phyloP scores from a whole-genome alignment of 768 basidiomycete genomes.

The Leccinellum luteum region DNA sequence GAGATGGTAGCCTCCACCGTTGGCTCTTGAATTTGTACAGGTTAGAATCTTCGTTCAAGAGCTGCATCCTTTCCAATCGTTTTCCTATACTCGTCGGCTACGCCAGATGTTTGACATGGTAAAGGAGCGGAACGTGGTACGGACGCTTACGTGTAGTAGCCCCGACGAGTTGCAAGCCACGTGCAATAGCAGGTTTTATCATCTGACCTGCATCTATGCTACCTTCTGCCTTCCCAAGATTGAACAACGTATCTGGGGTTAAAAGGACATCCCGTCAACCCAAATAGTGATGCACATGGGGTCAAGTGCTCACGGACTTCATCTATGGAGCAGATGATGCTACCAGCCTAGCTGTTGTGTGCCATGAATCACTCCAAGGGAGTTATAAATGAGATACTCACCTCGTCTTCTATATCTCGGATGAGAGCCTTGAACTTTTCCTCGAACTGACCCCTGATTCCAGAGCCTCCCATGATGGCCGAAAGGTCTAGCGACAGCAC shows the following conservation, averaged over 20 bases:
- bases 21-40: slow-evolving; percentile 85
- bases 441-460: slow-evolving; percentile 90
- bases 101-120: background rate
- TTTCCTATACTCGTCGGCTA: slow-evolving; percentile 83
- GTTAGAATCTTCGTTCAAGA: slow-evolving; percentile 88
- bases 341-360: slow-evolving; percentile 47
- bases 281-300: background rate
- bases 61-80: slow-evolving; percentile 92
- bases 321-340: slow-evolving; percentile 91
- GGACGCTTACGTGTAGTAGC: slow-evolving; percentile 76
- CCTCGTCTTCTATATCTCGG: slow-evolving; percentile 87
- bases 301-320: slow-evolving; percentile 77
- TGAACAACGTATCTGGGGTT: slow-evolving; percentile 67
- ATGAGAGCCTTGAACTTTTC: slow-evolving; percentile 90
- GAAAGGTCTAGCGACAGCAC: slow-evolving; percentile 85
- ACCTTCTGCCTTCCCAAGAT: slow-evolving; percentile 88
- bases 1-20: slow-evolving; percentile 81
- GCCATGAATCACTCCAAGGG: slow-evolving; percentile 17
- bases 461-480: slow-evolving; percentile 84
- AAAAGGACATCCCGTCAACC: background rate
- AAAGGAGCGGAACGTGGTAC: background rate
- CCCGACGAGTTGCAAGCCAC: slow-evolving; percentile 85
- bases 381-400: slow-evolving; percentile 31
- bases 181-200: slow-evolving; percentile 89
- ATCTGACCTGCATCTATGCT: slow-evolving; percentile 91